Conservation (phyloP, 192 early-diverging fungal genomes). For the Oehlia diaphana region DNA sequence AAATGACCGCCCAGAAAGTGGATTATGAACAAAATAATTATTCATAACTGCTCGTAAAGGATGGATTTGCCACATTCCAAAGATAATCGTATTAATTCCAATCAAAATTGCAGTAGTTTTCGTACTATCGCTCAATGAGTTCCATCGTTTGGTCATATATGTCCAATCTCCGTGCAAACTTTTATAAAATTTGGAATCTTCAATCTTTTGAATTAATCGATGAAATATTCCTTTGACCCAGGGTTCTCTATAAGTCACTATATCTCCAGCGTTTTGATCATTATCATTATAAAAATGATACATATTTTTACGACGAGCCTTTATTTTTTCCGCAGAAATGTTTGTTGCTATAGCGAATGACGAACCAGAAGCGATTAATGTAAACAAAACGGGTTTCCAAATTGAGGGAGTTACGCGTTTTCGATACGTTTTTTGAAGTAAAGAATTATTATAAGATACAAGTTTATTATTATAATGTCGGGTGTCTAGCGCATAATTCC, state of each 20-base stretch:
- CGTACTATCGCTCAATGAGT: constrained; percentile 31
- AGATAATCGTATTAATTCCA: constrained; percentile 73
- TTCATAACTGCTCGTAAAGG: constrained; percentile 68
- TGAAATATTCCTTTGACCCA: constrained; percentile 33
- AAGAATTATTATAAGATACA: not conserved
- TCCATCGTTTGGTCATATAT: constrained; percentile 37
- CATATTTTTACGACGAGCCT: constrained; percentile 33
- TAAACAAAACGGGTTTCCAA: constrained; percentile 48
- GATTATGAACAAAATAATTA: constrained; percentile 77
- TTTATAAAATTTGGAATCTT: constrained; percentile 38
- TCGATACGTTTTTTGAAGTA: not conserved
- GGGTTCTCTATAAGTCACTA: constrained; percentile 28
- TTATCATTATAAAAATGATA: constrained; percentile 34
- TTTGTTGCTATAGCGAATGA: constrained; percentile 43
- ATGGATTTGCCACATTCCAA: constrained; percentile 71
- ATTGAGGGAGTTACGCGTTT: constrained; percentile 27
- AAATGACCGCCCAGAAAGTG: constrained; percentile 61
- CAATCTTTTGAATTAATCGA: constrained; percentile 34
- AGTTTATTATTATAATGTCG: not conserved
- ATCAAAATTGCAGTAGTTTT: constrained; percentile 53
- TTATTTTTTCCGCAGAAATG: constrained; percentile 36
- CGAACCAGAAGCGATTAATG: constrained; percentile 34
- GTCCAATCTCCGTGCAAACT: constrained; percentile 38
- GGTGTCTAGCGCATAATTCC: not conserved
- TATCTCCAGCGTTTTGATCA: constrained; percentile 32